Evolutionary conservation across 1,284 basidiomycete genomes (phyloP).

Genomic region (Ceratobasidium sp.): DNA sequence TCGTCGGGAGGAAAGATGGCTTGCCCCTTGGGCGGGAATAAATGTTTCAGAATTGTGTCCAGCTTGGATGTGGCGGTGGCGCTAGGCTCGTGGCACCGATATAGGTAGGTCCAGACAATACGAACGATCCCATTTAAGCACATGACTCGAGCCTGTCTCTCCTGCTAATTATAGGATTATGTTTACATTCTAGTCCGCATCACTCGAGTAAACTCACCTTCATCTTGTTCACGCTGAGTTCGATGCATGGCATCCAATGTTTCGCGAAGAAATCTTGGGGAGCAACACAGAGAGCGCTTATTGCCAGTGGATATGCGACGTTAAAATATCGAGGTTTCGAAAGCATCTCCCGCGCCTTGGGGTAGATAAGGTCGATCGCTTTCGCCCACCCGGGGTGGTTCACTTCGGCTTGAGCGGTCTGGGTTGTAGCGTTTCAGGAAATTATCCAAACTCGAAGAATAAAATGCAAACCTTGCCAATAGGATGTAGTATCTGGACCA

Average conservation of each 20-base stretch:
- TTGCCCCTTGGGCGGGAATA: constrained; percentile 81
- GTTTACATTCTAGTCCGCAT: neutral
- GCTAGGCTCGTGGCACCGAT: constrained; percentile 87
- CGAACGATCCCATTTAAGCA: constrained; percentile 88
- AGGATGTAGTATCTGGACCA: constrained; percentile 85
- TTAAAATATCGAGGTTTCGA: constrained; percentile 92
- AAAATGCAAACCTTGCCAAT: constrained; percentile 78
- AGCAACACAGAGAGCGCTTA: constrained; percentile 88
- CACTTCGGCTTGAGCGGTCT: constrained; percentile 96
- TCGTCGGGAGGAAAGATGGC: constrained; percentile 79
- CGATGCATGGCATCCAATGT: constrained; percentile 82
- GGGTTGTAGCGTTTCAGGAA: constrained; percentile 42
- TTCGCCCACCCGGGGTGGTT: constrained; percentile 96
- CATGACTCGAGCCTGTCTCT: constrained; percentile 78
- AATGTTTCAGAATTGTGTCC: constrained; percentile 79
- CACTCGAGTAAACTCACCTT: constrained; percentile 67
- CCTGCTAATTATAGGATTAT: constrained; percentile 62
- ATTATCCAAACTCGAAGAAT: constrained; percentile 21
- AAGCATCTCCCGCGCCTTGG: constrained; percentile 88
- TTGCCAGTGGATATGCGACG: constrained; percentile 86
- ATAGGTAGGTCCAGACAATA: constrained; percentile 93
- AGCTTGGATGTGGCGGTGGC: constrained; percentile 84
- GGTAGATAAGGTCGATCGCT: constrained; percentile 87
- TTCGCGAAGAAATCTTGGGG: constrained; percentile 88
- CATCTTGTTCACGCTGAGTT: constrained; percentile 77